These are phyloP conservation scores for Fusarium abutilonis DNA, from an alignment of 2,329 filamentous ascomycete genomes.

Conservation along the genomic window DNA sequence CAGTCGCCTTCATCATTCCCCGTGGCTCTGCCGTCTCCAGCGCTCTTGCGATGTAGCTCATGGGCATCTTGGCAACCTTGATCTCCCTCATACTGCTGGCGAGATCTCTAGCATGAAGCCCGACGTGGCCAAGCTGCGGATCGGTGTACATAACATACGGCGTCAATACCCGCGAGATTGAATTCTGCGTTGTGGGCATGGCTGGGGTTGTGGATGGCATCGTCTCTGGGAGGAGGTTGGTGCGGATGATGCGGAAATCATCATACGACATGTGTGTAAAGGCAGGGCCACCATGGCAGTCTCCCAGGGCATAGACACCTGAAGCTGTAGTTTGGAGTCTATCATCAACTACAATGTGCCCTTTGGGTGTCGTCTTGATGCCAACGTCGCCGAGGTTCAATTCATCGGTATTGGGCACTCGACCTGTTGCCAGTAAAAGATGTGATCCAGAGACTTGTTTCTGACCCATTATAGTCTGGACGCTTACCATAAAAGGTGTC, in stretches of 20 bases:
- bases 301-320: slow-evolving; percentile 60
- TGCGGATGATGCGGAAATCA: slow-evolving; percentile 62
- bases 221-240: slow-evolving; percentile 53
- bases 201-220: slow-evolving; percentile 42
- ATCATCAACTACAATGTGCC: slow-evolving; percentile 57
- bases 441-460: slow-evolving; percentile 54
- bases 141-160: slow-evolving; percentile 64
- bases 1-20: slow-evolving; percentile 62
- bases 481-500: slow-evolving; percentile 30
- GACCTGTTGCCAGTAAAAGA: slow-evolving; percentile 60
- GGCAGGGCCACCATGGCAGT: slow-evolving; percentile 61
- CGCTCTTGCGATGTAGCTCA: slow-evolving; percentile 61
- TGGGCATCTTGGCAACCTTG: slow-evolving; percentile 61
- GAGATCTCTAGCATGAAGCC: slow-evolving; percentile 56
- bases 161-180: slow-evolving; percentile 48
- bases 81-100: slow-evolving; percentile 47
- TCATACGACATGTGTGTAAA: slow-evolving; percentile 68
- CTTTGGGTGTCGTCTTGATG: slow-evolving; percentile 52
- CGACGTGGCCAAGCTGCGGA: slow-evolving; percentile 63
- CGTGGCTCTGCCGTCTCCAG: slow-evolving; percentile 62
- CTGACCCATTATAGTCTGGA: slow-evolving; percentile 37
- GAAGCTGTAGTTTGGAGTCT: slow-evolving; percentile 56
- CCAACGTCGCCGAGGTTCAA: slow-evolving; percentile 55
- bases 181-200: slow-evolving; percentile 40
- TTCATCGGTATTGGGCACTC: slow-evolving; percentile 59